Evolutionary conservation across 345 rosid genomes (phyloP), one percentile per base, ranked within the genome.

Genomic region (Eucalyptus urophylla): DNA sequence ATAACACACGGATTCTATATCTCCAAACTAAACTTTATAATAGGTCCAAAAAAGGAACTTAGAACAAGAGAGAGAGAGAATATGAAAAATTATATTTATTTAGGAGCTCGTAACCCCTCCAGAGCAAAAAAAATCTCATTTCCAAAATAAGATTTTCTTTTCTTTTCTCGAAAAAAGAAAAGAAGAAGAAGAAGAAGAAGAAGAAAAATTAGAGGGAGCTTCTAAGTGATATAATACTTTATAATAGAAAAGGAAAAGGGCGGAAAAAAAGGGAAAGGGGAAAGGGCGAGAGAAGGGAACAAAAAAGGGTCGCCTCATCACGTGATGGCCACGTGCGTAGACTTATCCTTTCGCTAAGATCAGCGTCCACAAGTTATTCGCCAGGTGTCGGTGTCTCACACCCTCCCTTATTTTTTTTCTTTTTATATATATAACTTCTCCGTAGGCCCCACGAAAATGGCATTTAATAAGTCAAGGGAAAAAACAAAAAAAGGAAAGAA

Each of bases 341-440:
- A 33, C 87, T 90, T 89, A 91, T 90, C 93, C 88, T 81, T 25
- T 62, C 19, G 72, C 81, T 58, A 21, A 21, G 81, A 56, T 72
- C 54, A 69, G 37, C 19, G 90, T 86, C 91, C 92, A 81, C 91
- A 90, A 47, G 67, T 90, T 89, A 91, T 90, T 86, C 80, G 88
- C 91, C 92, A 90, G 88, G 91, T 91, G 92, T 90, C 94, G 37
- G 47, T 88, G 54, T 87, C 89, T 87, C 45, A 49, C 76, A 40
- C 85, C 87, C 87, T 51, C 56, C 62, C 72, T 54, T 69, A 86
- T 24, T 31, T 43, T 19, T 47, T 72, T 47, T 72, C 6, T 11
- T 58, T 11, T 3, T 9, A 22, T 56, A 56, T 56, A 56, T 56
- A 56, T 24, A 56, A 65, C 83, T 19, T 76, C 27, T 17, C 88